Evolutionary conservation across 441 rosid genomes (phyloP).

Genomic region (Adansonia rubrostipa): DNA sequence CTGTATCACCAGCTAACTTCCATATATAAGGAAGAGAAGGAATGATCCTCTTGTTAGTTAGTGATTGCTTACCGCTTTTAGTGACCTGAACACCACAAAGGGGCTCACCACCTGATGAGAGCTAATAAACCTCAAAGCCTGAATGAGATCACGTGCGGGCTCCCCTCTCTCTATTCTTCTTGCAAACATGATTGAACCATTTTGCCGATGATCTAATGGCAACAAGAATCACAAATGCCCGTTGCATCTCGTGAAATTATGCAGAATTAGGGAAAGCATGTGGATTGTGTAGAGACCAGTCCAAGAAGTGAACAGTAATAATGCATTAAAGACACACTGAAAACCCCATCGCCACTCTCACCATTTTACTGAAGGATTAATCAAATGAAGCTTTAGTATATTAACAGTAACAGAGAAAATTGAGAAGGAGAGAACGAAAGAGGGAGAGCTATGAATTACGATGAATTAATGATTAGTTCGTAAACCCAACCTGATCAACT

Average conservation of each 20-base stretch:
- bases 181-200: slow-evolving; percentile 9
- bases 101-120: slow-evolving; percentile 27
- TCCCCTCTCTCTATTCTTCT: slow-evolving; percentile 16
- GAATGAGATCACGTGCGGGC: slow-evolving; percentile 21
- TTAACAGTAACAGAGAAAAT: too few relatives aligned
- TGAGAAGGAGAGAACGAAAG: background rate
- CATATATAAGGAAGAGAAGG: slow-evolving; percentile 22
- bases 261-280: background rate
- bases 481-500: slow-evolving; percentile 10
- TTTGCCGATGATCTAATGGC: slow-evolving; percentile 11
- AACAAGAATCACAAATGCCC: background rate
- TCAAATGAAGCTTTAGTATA: background rate
- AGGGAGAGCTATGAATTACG: background rate
- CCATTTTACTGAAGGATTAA: slow-evolving; percentile 3
- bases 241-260: background rate
- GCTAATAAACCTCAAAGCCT: slow-evolving; percentile 19
- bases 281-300: background rate
- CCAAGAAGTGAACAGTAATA: background rate
- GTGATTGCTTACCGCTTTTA: slow-evolving; percentile 27
- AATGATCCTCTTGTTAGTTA: slow-evolving; percentile 25
- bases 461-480: background rate
- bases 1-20: slow-evolving; percentile 14
- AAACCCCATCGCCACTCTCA: background rate
- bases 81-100: background rate
- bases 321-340: background rate